A percentile compares a stretch with the other conserved stretches of the same genome.
These are phyloP conservation scores for Flaveria sonorensis DNA, from an alignment of 129 eudicot species.

Conservation along the genomic window DNA sequence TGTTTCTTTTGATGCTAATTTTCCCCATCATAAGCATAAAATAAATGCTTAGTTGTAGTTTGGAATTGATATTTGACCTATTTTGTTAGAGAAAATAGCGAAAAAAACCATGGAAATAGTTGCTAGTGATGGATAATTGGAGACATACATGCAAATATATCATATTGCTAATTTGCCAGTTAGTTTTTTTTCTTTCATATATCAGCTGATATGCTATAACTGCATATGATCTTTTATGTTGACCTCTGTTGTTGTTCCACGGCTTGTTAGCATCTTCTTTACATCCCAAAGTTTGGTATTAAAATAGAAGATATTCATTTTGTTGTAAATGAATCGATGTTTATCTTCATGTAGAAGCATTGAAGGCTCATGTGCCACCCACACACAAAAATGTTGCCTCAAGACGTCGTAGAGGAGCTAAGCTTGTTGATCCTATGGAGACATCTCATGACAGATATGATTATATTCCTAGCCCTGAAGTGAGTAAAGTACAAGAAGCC, in stretches of 20 bases:
- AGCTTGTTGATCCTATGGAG: constrained; percentile 54
- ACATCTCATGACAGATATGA: constrained; percentile 24
- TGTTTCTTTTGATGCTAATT: neutral
- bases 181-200: neutral
- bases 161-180: neutral
- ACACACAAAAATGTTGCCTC: constrained; percentile 46
- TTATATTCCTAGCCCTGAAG: constrained; percentile 50
- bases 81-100: neutral
- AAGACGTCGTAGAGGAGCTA: constrained; percentile 51
- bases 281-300: constrained; percentile 8
- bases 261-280: constrained; percentile 3
- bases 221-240: neutral
- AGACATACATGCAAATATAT: constrained; percentile 10
- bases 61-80: neutral
- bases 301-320: neutral
- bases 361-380: constrained; percentile 32
- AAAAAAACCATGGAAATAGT: neutral
- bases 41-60: neutral
- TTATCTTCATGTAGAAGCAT: constrained; percentile 38
- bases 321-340: constrained; percentile 5
- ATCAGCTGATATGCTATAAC: neutral
- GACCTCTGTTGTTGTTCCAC: neutral
- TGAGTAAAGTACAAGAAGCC: constrained; percentile 47
- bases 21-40: constrained; percentile 3
- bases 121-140: neutral